Evolutionary conservation across 305 asterid species (phyloP).

Genomic region (Fraxinus greggii): DNA sequence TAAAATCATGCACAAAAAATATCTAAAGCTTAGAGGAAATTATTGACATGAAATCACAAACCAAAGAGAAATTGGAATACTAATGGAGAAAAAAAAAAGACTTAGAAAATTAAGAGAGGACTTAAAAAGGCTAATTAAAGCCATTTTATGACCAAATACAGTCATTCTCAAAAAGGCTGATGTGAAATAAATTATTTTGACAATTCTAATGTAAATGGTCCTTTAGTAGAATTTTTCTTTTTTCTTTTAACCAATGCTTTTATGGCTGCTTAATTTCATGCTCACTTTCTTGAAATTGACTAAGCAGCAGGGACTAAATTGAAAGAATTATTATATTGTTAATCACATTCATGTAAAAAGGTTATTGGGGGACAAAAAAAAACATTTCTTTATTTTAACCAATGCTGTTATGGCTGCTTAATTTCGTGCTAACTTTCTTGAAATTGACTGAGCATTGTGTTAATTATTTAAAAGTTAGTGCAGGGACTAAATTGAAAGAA

Average conservation of each 20-base stretch:
- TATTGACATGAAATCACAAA: neutral
- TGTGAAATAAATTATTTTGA: neutral
- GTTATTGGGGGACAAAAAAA: neutral
- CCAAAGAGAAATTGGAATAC: neutral
- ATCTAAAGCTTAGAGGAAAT: neutral
- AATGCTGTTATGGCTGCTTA: neutral
- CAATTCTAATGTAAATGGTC: neutral
- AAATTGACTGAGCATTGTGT: neutral
- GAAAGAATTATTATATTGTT: neutral
- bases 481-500: no score
- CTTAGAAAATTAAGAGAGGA: neutral
- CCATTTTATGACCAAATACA: neutral
- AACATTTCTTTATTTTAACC: neutral
- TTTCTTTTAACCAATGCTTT: neutral
- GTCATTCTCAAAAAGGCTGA: neutral
- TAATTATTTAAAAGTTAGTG: no score
- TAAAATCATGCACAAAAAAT: neutral
- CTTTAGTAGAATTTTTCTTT: neutral
- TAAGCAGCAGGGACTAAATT: neutral
- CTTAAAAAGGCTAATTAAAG: neutral
- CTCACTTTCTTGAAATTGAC: neutral
- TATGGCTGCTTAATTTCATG: neutral
- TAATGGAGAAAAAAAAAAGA: neutral
- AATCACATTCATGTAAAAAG: neutral
- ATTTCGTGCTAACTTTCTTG: neutral